Conservation (phyloP, 129 eudicot genomes). For the Helianthus annuus region DNA sequence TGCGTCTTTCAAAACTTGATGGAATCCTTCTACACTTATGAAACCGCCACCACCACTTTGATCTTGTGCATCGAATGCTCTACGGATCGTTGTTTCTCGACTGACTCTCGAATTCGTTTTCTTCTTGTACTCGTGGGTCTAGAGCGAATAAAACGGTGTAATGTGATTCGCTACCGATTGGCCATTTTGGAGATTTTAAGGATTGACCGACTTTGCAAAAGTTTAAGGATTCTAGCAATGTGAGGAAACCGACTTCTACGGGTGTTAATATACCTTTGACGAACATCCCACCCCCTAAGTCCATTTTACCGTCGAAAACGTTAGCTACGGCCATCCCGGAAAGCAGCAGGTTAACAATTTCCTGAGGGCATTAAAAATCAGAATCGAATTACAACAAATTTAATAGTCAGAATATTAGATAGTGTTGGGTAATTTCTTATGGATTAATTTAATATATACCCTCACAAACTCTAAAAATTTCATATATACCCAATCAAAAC, state of each 20-base stretch:
- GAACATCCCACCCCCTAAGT: slow-evolving; percentile 94
- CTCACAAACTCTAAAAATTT: no score
- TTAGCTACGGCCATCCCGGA: slow-evolving; percentile 95
- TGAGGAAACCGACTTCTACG: slow-evolving; percentile 94
- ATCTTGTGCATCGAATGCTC: slow-evolving; percentile 93
- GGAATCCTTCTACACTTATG: slow-evolving; percentile 84
- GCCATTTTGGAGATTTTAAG: slow-evolving; percentile 89
- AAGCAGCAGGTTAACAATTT: slow-evolving; percentile 91
- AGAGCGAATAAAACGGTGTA: slow-evolving; percentile 89
- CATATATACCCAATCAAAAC: no score
- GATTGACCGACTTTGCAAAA: slow-evolving; percentile 87
- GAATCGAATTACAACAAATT: neutral
- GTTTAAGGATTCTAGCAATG: slow-evolving; percentile 87
- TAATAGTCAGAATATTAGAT: neutral
- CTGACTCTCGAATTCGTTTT: slow-evolving; percentile 81
- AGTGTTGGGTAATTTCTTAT: neutral
- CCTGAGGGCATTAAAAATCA: slow-evolving; percentile 44
- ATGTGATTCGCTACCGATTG: slow-evolving; percentile 95
- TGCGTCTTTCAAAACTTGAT: slow-evolving; percentile 69
- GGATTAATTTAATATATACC: no score
- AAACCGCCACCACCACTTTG: slow-evolving; percentile 99
- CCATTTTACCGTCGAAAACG: slow-evolving; percentile 91
- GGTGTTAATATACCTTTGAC: slow-evolving; percentile 73
- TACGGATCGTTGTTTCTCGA: slow-evolving; percentile 74
- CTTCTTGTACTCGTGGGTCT: slow-evolving; percentile 77